Conservation (phyloP, 2,329 filamentous ascomycete species). For the Penicillium sp. region DNA sequence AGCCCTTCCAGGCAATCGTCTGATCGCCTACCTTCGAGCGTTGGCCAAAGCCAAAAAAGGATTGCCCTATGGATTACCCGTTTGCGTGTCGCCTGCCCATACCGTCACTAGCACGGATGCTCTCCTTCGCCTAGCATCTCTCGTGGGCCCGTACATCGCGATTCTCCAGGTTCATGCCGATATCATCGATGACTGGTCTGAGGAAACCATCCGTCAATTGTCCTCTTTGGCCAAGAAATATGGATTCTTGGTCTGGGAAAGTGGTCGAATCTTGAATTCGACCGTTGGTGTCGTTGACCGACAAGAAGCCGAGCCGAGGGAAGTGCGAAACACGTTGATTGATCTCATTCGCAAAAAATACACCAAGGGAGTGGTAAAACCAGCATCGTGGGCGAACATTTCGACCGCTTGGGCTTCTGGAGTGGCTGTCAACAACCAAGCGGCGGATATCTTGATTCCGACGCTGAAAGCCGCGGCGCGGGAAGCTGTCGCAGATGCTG, state of each 20-base stretch:
- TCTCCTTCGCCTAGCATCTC: conserved; percentile 60
- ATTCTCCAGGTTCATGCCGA: conserved; percentile 66
- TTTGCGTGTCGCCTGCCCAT: conserved; percentile 58
- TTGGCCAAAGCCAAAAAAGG: conserved; percentile 39
- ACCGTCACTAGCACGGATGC: conserved; percentile 62
- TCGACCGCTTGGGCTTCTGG: conserved; percentile 46
- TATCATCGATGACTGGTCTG: conserved; percentile 65
- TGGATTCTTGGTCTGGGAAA: conserved; percentile 48
- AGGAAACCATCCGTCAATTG: conserved; percentile 55
- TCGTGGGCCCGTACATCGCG: conserved; percentile 65
- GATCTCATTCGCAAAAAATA: conserved; percentile 45
- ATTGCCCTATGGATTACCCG: conserved; percentile 44
- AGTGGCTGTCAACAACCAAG: conserved; percentile 41
- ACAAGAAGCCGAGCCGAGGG: conserved; percentile 32
- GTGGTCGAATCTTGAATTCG: conserved; percentile 44
- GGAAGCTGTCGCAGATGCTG: conserved; percentile 44
- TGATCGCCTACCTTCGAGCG: conserved; percentile 43
- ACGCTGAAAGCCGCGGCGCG: conserved; percentile 48
- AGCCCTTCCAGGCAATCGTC: conserved; percentile 39
- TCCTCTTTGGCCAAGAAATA: conserved; percentile 41
- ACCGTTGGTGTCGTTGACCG: conserved; percentile 39
- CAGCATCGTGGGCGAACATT: conserved; percentile 45
- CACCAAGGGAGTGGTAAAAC: conserved; percentile 43
- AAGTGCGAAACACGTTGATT: conserved; percentile 37
- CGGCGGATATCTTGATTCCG: conserved; percentile 48